Evolutionary conservation across 352 stramenopile genomes (phyloP).

Genomic region (Pythium plurisporium): DNA sequence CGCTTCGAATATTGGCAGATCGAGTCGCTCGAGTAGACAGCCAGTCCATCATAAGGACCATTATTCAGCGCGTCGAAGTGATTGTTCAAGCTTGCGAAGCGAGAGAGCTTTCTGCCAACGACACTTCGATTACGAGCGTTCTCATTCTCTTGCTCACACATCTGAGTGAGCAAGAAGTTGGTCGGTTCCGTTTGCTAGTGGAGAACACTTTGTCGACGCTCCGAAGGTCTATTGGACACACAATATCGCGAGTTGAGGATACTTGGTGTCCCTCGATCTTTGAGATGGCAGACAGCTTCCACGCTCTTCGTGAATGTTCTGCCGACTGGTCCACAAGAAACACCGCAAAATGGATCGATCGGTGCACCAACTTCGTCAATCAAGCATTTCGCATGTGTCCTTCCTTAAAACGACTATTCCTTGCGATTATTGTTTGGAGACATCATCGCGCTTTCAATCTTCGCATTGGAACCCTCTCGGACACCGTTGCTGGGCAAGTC

Average conservation of each 20-base stretch:
- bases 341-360: background rate
- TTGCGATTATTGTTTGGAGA: conserved; percentile 11
- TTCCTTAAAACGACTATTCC: background rate
- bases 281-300: conserved; percentile 2
- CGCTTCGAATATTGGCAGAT: conserved; percentile 15
- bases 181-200: conserved; percentile 10
- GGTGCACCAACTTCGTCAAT: conserved; percentile 6
- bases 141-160: conserved; percentile 11
- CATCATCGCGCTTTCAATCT: conserved; percentile 15
- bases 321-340: background rate
- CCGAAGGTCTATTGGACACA: background rate
- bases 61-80: conserved; percentile 22
- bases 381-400: background rate
- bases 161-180: conserved; percentile 17
- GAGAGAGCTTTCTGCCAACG: background rate
- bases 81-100: conserved; percentile 9
- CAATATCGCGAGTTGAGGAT: background rate
- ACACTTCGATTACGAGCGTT: background rate
- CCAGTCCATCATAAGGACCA: conserved; percentile 15
- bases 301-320: background rate
- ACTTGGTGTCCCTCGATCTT: background rate
- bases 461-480: background rate
- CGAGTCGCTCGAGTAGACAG: conserved; percentile 14
- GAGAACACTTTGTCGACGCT: conserved; percentile 1
- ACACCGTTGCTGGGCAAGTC: conserved; percentile 5